Evolutionary conservation across 148 eudicot species (phyloP), one percentile per base, ranked within the genome.

Genomic region (Amaranthus palmeri): DNA sequence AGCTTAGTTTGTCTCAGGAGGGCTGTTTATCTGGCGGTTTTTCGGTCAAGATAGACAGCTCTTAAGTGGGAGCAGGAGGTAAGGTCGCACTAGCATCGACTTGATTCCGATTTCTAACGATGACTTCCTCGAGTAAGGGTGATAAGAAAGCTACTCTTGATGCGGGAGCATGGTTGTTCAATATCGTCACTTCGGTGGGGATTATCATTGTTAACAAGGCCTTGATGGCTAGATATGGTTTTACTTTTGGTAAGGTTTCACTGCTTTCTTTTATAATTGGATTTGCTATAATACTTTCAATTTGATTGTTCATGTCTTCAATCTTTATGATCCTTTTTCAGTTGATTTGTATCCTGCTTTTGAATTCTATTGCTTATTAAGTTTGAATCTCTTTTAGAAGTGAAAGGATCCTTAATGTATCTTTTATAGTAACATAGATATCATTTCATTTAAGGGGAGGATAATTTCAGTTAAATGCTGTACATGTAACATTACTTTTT

Each of bases 191-290:
- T 59, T 75, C 78, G 7, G 78, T 75, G 45, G 78, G 78, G 61
- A 75, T 75, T 72, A 75, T 75, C 56, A 63, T 75, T 42, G 78
- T 75, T 49, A 75, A 75, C 78, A 75, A 75, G 72, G 72, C 78
- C 14, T 75, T 75, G 41, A 75, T 75, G 78, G 78, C 78, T 0
- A 68, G 56, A 42, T 68, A 75, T 60, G 78, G 78, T 43, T 75
- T 75, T 52, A 75, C 78, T 18, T 75, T 75, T 68, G 78, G 78
- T 75, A 61, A 75, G 78, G 44, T 10, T 48, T 57, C 42, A 68
- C 36, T 25, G 36, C 36, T 68, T 15, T 11, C 41, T 46, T 70
- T 7, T 56, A 18, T 73, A 17, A 44, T 17, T 44, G 10, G 8
- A 15, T n/a, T 56, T 54, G 36, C 15, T 15, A 25, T 25, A 42